A percentile compares a stretch with the other conserved stretches of the same genome.
Evolutionary conservation across 2,329 filamentous ascomycete species (phyloP).

Genomic region (Didymosphaeria variabile): DNA sequence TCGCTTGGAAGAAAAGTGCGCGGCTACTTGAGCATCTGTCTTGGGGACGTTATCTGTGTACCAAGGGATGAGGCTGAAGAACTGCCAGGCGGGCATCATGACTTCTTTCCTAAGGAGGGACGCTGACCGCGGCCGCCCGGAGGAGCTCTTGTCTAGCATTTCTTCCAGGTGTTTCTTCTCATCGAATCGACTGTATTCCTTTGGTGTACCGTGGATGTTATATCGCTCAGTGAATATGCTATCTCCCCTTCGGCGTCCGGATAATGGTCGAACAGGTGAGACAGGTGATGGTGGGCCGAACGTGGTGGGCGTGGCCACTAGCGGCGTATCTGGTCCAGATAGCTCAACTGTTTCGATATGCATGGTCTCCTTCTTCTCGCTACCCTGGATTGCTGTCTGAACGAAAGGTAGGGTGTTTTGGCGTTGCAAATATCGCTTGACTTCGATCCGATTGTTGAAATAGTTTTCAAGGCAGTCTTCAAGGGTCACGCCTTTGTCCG

Average conservation of each 20-base stretch:
- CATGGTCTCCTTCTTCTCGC: constrained; percentile 48
- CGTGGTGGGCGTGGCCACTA: constrained; percentile 44
- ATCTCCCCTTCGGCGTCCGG: constrained; percentile 54
- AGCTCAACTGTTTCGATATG: constrained; percentile 58
- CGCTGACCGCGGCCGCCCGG: constrained; percentile 44
- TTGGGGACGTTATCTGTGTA: constrained; percentile 74
- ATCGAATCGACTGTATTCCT: constrained; percentile 60
- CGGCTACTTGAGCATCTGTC: constrained; percentile 82
- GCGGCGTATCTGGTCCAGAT: constrained; percentile 41
- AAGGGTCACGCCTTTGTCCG: constrained; percentile 75
- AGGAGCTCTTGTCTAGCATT: constrained; percentile 44
- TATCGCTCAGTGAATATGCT: constrained; percentile 61
- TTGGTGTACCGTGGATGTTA: constrained; percentile 42
- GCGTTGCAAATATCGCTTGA: constrained; percentile 76
- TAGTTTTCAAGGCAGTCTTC: constrained; percentile 94
- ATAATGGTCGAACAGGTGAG: constrained; percentile 36
- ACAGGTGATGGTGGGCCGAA: constrained; percentile 35
- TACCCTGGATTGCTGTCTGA: constrained; percentile 40
- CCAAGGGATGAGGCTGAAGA: constrained; percentile 96
- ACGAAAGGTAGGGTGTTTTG: constrained; percentile 66
- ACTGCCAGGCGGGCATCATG: constrained; percentile 96
- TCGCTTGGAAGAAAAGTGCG: constrained; percentile 81
- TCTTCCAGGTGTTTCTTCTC: constrained; percentile 59
- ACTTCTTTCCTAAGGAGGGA: constrained; percentile 75
- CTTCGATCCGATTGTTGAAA: constrained; percentile 93